Evolutionary conservation across 495 filamentous ascomycete genomes (phyloP).

Genomic region (Oidiodendron maius): DNA sequence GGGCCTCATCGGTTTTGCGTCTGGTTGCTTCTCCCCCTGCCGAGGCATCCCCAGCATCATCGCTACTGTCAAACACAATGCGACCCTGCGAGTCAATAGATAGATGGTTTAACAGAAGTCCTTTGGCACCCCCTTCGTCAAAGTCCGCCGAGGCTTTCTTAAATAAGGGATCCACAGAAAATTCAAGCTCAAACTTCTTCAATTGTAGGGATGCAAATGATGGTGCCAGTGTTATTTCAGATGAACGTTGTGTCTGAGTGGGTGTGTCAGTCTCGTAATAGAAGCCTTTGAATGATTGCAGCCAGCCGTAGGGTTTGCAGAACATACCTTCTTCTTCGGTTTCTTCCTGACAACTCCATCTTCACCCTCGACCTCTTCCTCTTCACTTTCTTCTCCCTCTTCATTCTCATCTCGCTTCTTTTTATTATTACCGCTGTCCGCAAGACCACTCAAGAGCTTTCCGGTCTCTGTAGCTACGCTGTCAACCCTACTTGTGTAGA

Average conservation of each 20-base stretch:
- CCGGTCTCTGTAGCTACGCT: conserved; percentile 97
- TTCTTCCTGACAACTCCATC: conserved; percentile 71
- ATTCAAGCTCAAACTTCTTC: conserved; percentile 96
- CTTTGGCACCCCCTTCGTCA: conserved; percentile 96
- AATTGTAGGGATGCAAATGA: conserved; percentile 84
- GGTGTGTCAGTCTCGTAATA: too few species aligned
- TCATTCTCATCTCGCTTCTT: conserved; percentile 56
- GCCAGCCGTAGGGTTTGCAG: too few species aligned
- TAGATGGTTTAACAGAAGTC: conserved; percentile 88
- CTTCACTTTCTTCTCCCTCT: conserved; percentile 66
- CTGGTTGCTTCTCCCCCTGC: conserved; percentile 33
- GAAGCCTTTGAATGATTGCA: too few species aligned
- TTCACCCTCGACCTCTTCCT: conserved; percentile 71
- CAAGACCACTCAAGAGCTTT: conserved; percentile 88
- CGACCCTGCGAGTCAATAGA: conserved; percentile 85
- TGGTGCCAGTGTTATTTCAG: conserved; percentile 84
- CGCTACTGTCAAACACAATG: conserved; percentile 97
- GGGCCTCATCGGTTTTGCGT: conserved; percentile 35
- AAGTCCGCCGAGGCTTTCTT: conserved; percentile 98
- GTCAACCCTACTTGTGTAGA: conserved; percentile 97
- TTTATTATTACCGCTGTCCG: conserved; percentile 82
- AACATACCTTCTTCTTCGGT: conserved; percentile 55
- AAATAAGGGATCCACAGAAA: conserved; percentile 94
- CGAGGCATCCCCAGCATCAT: conserved; percentile 68
- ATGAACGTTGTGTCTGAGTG: conserved; percentile 63